A percentile compares a stretch with the other conserved stretches of the same genome.
phyloP scores from a whole-genome alignment of 2,329 filamentous ascomycete genomes.

The Arthrocladium fulminans region DNA sequence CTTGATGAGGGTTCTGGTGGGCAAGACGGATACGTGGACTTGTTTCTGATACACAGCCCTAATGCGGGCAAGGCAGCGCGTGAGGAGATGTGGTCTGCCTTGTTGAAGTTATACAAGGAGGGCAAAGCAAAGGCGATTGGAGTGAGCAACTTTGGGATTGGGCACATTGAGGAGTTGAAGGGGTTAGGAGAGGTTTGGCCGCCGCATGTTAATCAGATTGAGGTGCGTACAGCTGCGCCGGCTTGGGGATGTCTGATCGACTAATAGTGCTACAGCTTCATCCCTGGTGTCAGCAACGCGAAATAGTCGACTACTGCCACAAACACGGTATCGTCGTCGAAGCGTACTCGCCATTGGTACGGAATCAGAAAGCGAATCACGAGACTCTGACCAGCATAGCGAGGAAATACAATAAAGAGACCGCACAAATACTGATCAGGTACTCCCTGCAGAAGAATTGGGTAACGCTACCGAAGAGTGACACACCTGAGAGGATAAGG shows the following conservation, averaged over 20 bases:
- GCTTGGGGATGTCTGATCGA: slow-evolving; percentile 31
- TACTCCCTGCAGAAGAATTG: slow-evolving; percentile 75
- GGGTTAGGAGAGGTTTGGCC: slow-evolving; percentile 57
- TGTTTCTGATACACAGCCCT: slow-evolving; percentile 62
- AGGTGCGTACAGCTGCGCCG: slow-evolving; percentile 43
- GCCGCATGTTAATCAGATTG: slow-evolving; percentile 65
- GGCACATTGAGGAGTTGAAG: slow-evolving; percentile 61
- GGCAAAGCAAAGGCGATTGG: slow-evolving; percentile 58
- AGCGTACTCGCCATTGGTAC: slow-evolving; percentile 48
- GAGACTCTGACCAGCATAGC: slow-evolving; percentile 55
- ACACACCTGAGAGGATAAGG: slow-evolving; percentile 56
- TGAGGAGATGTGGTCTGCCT: slow-evolving; percentile 56
- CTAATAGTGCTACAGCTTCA: slow-evolving; percentile 46
- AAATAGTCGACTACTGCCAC: slow-evolving; percentile 48
- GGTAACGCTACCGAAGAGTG: slow-evolving; percentile 66
- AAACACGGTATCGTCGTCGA: slow-evolving; percentile 44
- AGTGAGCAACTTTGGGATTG: slow-evolving; percentile 62
- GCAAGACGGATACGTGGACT: slow-evolving; percentile 56
- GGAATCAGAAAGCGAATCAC: slow-evolving; percentile 64
- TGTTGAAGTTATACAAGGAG: slow-evolving; percentile 53
- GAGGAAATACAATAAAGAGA: slow-evolving; percentile 62
- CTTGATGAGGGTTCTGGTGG: slow-evolving; percentile 38
- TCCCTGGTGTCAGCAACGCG: slow-evolving; percentile 60
- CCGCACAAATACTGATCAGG: slow-evolving; percentile 68
- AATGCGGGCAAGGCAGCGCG: slow-evolving; percentile 46